These are phyloP conservation scores for Candolleomyces eurysporus DNA, from an alignment of 768 basidiomycete species.

Conservation along the genomic window DNA sequence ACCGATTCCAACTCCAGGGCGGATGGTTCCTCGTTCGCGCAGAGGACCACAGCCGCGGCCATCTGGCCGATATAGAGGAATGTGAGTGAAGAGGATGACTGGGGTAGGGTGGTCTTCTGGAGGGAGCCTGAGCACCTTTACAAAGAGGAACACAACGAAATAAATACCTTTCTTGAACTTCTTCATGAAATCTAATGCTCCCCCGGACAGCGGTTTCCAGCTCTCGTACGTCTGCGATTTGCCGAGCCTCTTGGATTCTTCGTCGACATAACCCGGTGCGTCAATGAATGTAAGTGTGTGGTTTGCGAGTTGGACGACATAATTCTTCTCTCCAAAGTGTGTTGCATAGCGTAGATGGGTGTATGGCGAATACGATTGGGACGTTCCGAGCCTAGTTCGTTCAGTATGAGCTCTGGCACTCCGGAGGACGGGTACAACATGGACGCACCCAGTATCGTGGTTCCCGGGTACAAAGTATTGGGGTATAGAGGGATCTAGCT, in stretches of 20 bases:
- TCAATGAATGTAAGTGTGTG: slow-evolving; percentile 75
- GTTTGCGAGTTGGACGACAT: slow-evolving; percentile 60
- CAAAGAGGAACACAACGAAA: not conserved
- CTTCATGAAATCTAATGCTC: slow-evolving; percentile 55
- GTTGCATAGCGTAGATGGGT: slow-evolving; percentile 58
- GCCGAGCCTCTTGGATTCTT: slow-evolving; percentile 54
- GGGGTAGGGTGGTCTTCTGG: slow-evolving; percentile 42
- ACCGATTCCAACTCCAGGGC: slow-evolving; percentile 70
- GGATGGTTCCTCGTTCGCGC: slow-evolving; percentile 73
- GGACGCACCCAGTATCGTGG: slow-evolving; percentile 76
- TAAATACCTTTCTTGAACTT: slow-evolving; percentile 35
- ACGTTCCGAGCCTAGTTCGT: slow-evolving; percentile 43
- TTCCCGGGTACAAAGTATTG: slow-evolving; percentile 84
- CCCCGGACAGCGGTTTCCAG: slow-evolving; percentile 48
- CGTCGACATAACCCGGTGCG: slow-evolving; percentile 70
- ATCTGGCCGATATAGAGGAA: slow-evolving; percentile 79
- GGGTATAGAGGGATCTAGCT: slow-evolving; percentile 42
- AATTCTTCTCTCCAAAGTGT: slow-evolving; percentile 77
- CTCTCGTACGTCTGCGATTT: slow-evolving; percentile 37
- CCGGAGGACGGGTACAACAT: not conserved
- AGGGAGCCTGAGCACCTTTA: slow-evolving; percentile 4
- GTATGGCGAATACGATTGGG: slow-evolving; percentile 42
- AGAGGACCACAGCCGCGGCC: slow-evolving; percentile 70
- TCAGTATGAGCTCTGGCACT: slow-evolving; percentile 22
- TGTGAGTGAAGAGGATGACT: slow-evolving; percentile 78